Conservation (phyloP, 2,329 filamentous ascomycete genomes). For the Annulohypoxylon truncatum region DNA sequence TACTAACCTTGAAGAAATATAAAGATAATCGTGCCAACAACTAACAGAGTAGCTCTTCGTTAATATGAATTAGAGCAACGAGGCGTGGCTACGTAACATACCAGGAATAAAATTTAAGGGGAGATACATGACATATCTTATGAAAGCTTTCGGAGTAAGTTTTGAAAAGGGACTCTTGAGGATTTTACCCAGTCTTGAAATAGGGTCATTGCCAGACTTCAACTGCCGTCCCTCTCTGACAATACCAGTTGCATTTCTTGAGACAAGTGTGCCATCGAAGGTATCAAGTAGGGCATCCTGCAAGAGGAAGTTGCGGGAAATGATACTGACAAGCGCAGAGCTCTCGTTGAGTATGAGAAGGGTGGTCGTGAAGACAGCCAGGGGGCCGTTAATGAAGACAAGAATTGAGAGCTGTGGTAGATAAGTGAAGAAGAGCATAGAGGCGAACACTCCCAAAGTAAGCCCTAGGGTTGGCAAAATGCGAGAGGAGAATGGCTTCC, state of each 20-base stretch:
- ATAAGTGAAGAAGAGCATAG: constrained; percentile 92
- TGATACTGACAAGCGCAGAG: constrained; percentile 66
- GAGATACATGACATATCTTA: constrained; percentile 86
- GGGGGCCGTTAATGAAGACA: constrained; percentile 84
- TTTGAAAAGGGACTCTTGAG: constrained; percentile 68
- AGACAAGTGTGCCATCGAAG: constrained; percentile 79
- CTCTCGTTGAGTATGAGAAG: constrained; percentile 75
- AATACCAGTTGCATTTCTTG: constrained; percentile 65
- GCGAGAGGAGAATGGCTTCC: constrained; percentile 68
- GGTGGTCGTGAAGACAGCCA: constrained; percentile 79
- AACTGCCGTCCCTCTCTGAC: constrained; percentile 81
- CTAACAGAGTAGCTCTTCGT: constrained; percentile 44
- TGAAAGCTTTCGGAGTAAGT: constrained; percentile 70
- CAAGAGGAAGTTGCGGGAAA: constrained; percentile 78
- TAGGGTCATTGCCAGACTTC: constrained; percentile 68
- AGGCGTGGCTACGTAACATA: constrained; percentile 40
- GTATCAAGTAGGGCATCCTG: constrained; percentile 87
- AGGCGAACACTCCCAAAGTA: constrained; percentile 75
- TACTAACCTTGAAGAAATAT: constrained; percentile 76
- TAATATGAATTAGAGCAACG: not conserved
- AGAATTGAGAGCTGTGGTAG: constrained; percentile 85
- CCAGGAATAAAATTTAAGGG: constrained; percentile 91
- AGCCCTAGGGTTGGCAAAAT: constrained; percentile 73
- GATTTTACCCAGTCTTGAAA: constrained; percentile 67
- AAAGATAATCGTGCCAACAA: constrained; percentile 86